These are phyloP conservation scores for Pseudocercospora fuligena DNA, from an alignment of 2,329 filamentous ascomycete genomes.

Conservation along the genomic window DNA sequence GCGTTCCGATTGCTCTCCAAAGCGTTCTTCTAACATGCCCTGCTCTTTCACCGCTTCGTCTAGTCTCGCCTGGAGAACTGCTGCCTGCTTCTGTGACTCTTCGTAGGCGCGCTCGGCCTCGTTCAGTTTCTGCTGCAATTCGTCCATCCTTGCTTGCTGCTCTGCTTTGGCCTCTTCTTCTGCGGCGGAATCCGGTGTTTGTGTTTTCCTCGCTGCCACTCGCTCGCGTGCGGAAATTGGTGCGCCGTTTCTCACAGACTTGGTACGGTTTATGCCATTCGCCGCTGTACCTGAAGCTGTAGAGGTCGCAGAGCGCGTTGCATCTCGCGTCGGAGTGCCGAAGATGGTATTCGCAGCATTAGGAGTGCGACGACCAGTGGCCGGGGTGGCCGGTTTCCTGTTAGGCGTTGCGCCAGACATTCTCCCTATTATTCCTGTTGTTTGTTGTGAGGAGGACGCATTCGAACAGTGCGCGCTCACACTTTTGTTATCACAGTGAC, in stretches of 20 bases:
- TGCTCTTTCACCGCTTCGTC: conserved; percentile 86
- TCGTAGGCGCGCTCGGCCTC: conserved; percentile 82
- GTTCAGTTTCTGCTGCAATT: conserved; percentile 80
- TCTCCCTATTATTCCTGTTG: not conserved
- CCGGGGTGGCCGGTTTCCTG: conserved; percentile 28
- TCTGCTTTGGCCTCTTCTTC: conserved; percentile 76
- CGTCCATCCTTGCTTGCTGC: conserved; percentile 77
- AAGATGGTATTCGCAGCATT: conserved; percentile 21
- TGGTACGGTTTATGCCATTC: conserved; percentile 48
- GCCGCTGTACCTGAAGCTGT: conserved; percentile 24
- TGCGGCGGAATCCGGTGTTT: conserved; percentile 39
- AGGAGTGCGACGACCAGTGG: conserved; percentile 26
- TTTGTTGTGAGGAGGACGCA: not conserved
- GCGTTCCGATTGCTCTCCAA: conserved; percentile 84
- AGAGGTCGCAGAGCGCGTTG: conserved; percentile 22
- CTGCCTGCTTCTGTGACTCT: conserved; percentile 71
- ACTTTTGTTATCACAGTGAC: not conserved
- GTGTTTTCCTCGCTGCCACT: conserved; percentile 64
- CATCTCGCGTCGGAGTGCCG: conserved; percentile 2
- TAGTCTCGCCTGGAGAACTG: conserved; percentile 81
- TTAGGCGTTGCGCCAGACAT: conserved; percentile 26
- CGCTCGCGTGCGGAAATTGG: conserved; percentile 76
- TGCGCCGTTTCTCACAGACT: conserved; percentile 67
- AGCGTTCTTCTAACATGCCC: conserved; percentile 80
- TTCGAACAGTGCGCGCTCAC: not conserved